These are phyloP conservation scores for Thraustochytrium sp. DNA, from an alignment of 352 stramenopile species.

Conservation along the genomic window DNA sequence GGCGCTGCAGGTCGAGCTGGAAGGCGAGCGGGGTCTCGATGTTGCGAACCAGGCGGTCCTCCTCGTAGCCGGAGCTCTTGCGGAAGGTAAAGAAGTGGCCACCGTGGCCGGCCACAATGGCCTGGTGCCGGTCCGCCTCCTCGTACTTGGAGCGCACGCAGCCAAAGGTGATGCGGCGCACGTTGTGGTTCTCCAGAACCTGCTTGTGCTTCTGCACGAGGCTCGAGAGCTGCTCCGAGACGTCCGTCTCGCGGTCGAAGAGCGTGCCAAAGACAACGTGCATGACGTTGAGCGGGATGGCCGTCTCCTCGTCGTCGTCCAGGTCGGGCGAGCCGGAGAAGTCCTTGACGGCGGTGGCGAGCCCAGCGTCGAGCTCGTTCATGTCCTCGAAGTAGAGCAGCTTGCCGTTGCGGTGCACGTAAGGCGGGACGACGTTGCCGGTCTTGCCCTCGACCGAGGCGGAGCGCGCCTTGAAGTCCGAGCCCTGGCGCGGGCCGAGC, in stretches of 20 bases:
- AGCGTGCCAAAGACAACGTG: neutral
- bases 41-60: constrained; percentile 95
- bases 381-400: constrained; percentile 23
- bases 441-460: neutral
- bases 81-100: constrained; percentile 72
- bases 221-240: neutral
- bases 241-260: neutral
- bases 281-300: neutral
- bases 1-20: constrained; percentile 93
- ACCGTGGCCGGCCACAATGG: constrained; percentile 33
- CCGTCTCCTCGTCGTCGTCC: neutral
- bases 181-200: constrained; percentile 45
- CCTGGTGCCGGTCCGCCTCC: constrained; percentile 2
- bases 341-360: neutral
- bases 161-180: constrained; percentile 77
- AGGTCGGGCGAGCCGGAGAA: no score
- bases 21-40: constrained; percentile 95
- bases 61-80: constrained; percentile 75
- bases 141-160: neutral
- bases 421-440: neutral
- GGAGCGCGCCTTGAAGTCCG: constrained; percentile 30
- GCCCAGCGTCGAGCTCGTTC: neutral
- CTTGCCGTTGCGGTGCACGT: constrained; percentile 26
- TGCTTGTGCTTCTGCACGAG: constrained; percentile 24
- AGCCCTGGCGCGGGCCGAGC: neutral